Conservation (phyloP, 176 grass and related monocot species). For the Oryza nivara region DNA sequence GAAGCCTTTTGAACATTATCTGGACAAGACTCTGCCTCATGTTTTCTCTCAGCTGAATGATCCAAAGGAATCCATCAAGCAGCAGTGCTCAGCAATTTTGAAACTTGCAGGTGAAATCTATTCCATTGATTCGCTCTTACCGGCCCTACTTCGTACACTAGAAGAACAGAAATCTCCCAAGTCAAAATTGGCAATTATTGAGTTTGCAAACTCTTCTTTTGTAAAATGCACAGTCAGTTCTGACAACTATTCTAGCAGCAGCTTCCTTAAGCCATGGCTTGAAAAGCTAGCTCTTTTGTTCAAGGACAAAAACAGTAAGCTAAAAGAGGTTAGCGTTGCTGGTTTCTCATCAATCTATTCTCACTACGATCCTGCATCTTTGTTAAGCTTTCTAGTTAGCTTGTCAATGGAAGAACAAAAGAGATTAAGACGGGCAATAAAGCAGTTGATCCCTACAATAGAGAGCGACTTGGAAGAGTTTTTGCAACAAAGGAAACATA, state of each 20-base stretch:
- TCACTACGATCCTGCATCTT: conserved; percentile 68
- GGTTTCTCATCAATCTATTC: conserved; percentile 81
- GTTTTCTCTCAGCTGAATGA: conserved; percentile 87
- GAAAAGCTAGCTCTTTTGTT: conserved; percentile 67
- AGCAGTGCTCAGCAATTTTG: conserved; percentile 66
- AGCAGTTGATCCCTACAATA: conserved; percentile 70
- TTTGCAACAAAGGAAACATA: conserved; percentile 75
- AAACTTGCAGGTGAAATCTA: conserved; percentile 75
- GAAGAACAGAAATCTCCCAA: conserved; percentile 92
- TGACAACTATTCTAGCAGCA: conserved; percentile 65
- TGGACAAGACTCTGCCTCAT: conserved; percentile 82
- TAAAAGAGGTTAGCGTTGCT: conserved; percentile 71
- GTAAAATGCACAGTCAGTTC: conserved; percentile 66
- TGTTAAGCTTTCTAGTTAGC: conserved; percentile 78
- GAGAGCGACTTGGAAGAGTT: conserved; percentile 81
- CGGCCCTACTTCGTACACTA: conserved; percentile 79
- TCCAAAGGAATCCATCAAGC: conserved; percentile 83
- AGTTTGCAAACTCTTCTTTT: conserved; percentile 93
- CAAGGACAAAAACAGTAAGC: conserved; percentile 80
- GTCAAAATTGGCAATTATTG: conserved; percentile 72
- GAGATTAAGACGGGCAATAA: conserved; percentile 60
- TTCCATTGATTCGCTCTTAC: conserved; percentile 83
- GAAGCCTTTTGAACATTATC: conserved; percentile 86
- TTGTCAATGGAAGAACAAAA: conserved; percentile 93
- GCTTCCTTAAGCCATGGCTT: conserved; percentile 94